Evolutionary conservation across 164 flowering plant species (phyloP), one percentile per base, ranked within the genome.

Genomic region (Cinnamomum micranthum): DNA sequence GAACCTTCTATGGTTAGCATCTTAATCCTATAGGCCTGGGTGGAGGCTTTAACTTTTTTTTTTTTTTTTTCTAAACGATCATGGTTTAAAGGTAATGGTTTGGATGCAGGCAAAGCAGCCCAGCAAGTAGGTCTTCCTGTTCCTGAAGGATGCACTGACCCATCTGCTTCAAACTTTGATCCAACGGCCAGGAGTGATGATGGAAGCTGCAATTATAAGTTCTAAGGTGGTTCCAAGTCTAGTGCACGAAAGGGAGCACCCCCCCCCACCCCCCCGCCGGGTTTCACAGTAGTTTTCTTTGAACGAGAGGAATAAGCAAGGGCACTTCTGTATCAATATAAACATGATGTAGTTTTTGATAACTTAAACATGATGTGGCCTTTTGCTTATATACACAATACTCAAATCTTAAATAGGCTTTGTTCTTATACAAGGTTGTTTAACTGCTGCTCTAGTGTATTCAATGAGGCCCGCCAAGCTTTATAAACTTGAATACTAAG

Each of bases 171-270:
- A 28, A 87, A 85, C 80, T 87, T 62, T 50, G 90, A 84, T 74
- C 90, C 90, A 13, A 85, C 88, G 13, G 88, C 86, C 3, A 84
- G 89, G 72, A 85, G 87, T 64, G 89, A 87, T 70, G 66, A 85
- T 69, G 87, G 87, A 6, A 81, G 83, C 84, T 85, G 87, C 79
- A 10, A 22, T 19, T 80, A 81, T 75, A 13, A 77, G 47, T 9
- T 71, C 27, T 65, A 76, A 74, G 71, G 66, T 19, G 68, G 68
- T 47, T 69, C 20, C 27, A 77, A 58, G 64, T 24, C 23, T 10
- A 20, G 24, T 68, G 47, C 47, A 41, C 11, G 9, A 41, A 41
- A 1, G 47, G 11, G 25, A 17, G 33, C 20, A 47, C 23, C 51
- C 51, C 41, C 25, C 25, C 25, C 25, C 1, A 24, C 25, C 25